Base-by-base conservation (phyloP, 345 rosid species). In the Cochlearia excelsa region DNA sequence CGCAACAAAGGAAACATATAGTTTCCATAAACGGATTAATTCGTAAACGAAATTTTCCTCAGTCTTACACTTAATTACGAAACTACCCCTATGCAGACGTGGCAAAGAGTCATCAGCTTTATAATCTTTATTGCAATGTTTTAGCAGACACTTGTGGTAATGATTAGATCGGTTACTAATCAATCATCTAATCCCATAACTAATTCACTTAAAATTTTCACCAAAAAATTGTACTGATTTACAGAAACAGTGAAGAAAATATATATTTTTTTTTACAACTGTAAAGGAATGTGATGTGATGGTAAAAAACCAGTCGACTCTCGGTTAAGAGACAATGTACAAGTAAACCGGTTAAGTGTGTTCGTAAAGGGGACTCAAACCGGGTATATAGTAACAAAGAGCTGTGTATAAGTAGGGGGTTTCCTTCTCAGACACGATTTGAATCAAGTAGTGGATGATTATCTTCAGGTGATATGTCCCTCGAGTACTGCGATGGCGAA, bases 361-460 rank as follows among this genome's bases (percentile, higher is more conserved):
- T 54, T 35, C 40, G n/a, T 11, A 26, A 45, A 9, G 11, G 29
- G 26, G 8, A 23, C 51, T 9, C 56, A 1, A 30, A 57, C 64
- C 45, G 29, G 3, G 52, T 51, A 28, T 28, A 37, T 1, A 51
- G 58, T 49, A 41, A 46, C 29, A 42, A 51, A 44, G 35, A 9
- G 7, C 40, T 37, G 9, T 42, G 3, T 43, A 30, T 44, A 1
- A 52, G 23, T 9, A 26, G 1, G 10, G 11, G 10, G 11, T 9
- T 45, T 45, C 34, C 51, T 50, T 46, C 59, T 55, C 63, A 70
- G 61, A 73, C 66, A 65, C 71, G 61, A 41, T 38, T 46, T 54
- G 72, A 45, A 28, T 35, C 73, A 48, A 81, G 92, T 69, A 84
- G 87, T 42, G 79, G 92, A 68, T 76, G 92, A 68, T 75, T 52